phyloP scores from a whole-genome alignment of 495 filamentous ascomycete genomes.

The Hypoxylon lenormandii region DNA sequence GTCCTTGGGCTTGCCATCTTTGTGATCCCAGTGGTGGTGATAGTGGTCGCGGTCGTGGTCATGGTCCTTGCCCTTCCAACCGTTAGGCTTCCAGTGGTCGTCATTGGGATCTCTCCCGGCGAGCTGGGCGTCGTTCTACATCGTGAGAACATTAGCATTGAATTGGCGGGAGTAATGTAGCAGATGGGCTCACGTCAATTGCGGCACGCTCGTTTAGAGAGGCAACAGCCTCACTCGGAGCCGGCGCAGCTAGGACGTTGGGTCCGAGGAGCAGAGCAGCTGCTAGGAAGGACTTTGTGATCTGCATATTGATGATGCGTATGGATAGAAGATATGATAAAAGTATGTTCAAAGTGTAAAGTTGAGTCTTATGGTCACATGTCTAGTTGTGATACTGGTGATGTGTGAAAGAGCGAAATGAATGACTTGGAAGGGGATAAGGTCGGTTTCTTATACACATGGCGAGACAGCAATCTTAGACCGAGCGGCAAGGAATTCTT shows the following conservation, averaged over 20 bases:
- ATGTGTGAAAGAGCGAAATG: not conserved
- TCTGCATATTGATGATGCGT: conserved; percentile 26
- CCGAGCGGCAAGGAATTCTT: not conserved
- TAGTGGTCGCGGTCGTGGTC: not conserved
- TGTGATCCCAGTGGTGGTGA: not conserved
- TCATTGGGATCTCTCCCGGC: conserved; percentile 2
- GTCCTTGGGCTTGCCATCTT: not conserved
- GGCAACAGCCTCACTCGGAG: conserved; percentile 7
- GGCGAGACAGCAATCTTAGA: not conserved
- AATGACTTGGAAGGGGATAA: not conserved
- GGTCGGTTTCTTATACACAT: conserved; percentile 27
- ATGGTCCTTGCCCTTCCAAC: not conserved
- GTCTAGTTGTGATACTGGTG: not conserved
- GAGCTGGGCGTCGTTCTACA: conserved; percentile 4
- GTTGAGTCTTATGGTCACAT: not conserved
- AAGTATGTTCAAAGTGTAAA: not conserved
- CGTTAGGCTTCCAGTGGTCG: not conserved
- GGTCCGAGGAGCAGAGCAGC: conserved; percentile 42
- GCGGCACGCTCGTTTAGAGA: conserved; percentile 9
- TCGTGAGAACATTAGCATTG: not conserved
- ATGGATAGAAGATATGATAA: not conserved
- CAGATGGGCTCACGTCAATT: conserved; percentile 2
- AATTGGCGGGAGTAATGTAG: not conserved
- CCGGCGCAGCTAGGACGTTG: conserved; percentile 38
- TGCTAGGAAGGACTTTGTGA: conserved; percentile 45